These are phyloP conservation scores for Melanomma pulvis-pyrius DNA, from an alignment of 495 filamentous ascomycete species.

Conservation along the genomic window DNA sequence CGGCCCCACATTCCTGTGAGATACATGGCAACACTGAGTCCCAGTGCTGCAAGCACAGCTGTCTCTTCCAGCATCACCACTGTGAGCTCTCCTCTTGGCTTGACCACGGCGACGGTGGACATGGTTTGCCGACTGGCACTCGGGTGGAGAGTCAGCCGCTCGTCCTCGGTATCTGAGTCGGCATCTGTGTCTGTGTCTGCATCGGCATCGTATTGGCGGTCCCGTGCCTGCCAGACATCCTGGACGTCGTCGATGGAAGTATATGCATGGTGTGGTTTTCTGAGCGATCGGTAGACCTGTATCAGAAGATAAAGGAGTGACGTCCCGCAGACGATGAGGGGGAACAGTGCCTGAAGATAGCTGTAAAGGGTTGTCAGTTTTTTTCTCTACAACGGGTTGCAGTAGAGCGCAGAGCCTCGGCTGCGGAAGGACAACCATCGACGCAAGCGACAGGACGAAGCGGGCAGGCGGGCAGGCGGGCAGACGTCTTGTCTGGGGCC, in stretches of 20 bases:
- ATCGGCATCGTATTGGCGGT: slow-evolving; percentile 46
- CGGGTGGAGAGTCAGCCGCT: slow-evolving; percentile 60
- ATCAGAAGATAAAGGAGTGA: slow-evolving; percentile 69
- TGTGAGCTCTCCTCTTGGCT: slow-evolving; percentile 70
- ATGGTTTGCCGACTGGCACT: slow-evolving; percentile 63
- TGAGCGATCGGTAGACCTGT: slow-evolving; percentile 55
- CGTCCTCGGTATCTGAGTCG: slow-evolving; percentile 64
- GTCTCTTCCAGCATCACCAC: slow-evolving; percentile 73
- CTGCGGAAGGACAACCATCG: neutral
- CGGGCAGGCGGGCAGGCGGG: neutral
- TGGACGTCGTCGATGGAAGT: slow-evolving; percentile 15
- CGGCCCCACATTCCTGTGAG: slow-evolving; percentile 58
- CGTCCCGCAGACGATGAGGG: slow-evolving; percentile 67
- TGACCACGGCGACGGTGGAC: slow-evolving; percentile 73
- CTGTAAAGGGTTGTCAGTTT: slow-evolving; percentile 50
- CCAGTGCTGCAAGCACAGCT: slow-evolving; percentile 71
- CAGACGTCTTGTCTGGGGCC: too few species aligned
- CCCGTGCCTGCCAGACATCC: slow-evolving; percentile 19
- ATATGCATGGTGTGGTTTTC: slow-evolving; percentile 55
- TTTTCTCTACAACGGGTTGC: neutral
- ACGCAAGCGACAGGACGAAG: neutral
- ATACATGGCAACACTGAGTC: slow-evolving; percentile 65
- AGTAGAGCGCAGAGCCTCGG: neutral
- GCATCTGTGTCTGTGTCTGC: slow-evolving; percentile 66
- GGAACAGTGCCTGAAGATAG: slow-evolving; percentile 81